Conservation (phyloP, 139 green algal species). For the Chlorella ohadii region DNA sequence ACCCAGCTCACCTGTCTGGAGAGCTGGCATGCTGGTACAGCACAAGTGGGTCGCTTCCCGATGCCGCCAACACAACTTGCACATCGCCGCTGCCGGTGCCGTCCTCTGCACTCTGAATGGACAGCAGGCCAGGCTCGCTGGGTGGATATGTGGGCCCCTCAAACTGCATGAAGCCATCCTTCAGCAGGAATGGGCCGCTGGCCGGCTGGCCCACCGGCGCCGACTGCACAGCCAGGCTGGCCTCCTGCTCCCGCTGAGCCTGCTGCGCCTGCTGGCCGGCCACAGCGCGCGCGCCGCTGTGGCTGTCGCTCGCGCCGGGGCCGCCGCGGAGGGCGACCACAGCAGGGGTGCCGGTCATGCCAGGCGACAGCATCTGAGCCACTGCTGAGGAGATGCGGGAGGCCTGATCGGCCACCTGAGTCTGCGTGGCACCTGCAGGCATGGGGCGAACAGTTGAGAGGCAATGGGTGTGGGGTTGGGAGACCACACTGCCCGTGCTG, state of each 20-base stretch:
- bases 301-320: neutral
- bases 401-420: neutral
- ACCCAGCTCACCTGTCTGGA: neutral
- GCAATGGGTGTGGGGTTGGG: too few species aligned
- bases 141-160: neutral
- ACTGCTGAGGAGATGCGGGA: neutral
- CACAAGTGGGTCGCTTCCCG: neutral
- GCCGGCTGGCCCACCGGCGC: neutral
- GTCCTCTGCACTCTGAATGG: neutral
- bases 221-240: neutral
- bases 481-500: too few species aligned
- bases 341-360: neutral
- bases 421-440: neutral
- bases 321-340: neutral
- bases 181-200: too few species aligned
- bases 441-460: neutral
- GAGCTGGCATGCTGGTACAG: conserved; percentile 13
- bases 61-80: neutral
- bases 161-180: neutral
- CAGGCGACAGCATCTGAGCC: neutral
- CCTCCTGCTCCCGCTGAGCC: neutral
- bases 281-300: neutral
- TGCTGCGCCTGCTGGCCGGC: neutral
- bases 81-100: neutral
- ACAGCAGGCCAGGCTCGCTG: neutral